These are phyloP conservation scores for Spathaspora boniae DNA, from an alignment of 805 yeast genomes.

Conservation along the genomic window DNA sequence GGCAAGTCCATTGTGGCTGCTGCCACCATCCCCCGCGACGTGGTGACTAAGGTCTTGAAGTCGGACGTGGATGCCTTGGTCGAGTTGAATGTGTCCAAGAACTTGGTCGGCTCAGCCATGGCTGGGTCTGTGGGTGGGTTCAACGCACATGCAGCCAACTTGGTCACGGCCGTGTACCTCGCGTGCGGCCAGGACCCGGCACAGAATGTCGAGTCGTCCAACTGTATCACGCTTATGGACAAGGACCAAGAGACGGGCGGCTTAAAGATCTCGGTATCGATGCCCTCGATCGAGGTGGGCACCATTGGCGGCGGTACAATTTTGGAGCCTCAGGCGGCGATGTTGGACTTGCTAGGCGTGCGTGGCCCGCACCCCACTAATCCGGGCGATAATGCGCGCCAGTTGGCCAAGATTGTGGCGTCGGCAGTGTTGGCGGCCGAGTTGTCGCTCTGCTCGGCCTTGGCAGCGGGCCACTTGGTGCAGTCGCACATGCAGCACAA, in stretches of 20 bases:
- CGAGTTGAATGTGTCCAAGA: conserved; percentile 83
- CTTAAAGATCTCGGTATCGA: conserved; percentile 89
- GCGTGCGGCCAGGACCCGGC: conserved; percentile 99
- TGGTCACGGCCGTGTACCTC: conserved; percentile 88
- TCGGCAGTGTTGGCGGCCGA: conserved; percentile 96
- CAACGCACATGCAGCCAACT: conserved; percentile 96
- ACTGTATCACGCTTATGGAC: conserved; percentile 90
- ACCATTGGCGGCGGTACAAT: conserved; percentile 99
- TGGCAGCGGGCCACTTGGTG: conserved; percentile 98
- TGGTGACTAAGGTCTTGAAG: conserved; percentile 79
- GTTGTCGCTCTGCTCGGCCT: conserved; percentile 88
- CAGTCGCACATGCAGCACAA: conserved; percentile 97
- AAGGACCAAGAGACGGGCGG: conserved; percentile 64
- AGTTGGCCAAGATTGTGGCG: conserved; percentile 88
- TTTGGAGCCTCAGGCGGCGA: conserved; percentile 93
- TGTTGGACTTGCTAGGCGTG: conserved; percentile 91
- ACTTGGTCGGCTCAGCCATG: conserved; percentile 94
- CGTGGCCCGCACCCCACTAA: conserved; percentile 91
- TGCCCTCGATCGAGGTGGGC: conserved; percentile 99
- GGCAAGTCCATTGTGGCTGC: conserved; percentile 98
- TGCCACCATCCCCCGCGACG: conserved; percentile 80
- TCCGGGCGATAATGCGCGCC: conserved; percentile 95
- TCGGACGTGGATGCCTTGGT: conserved; percentile 91
- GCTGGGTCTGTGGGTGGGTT: conserved; percentile 98
- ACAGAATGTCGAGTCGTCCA: conserved; percentile 95